Percentiles rank a stretch among this genome's conserved stretches.
These are phyloP conservation scores for Phytopythium vexans DNA, from an alignment of 352 stramenopile species.

Conservation along the genomic window DNA sequence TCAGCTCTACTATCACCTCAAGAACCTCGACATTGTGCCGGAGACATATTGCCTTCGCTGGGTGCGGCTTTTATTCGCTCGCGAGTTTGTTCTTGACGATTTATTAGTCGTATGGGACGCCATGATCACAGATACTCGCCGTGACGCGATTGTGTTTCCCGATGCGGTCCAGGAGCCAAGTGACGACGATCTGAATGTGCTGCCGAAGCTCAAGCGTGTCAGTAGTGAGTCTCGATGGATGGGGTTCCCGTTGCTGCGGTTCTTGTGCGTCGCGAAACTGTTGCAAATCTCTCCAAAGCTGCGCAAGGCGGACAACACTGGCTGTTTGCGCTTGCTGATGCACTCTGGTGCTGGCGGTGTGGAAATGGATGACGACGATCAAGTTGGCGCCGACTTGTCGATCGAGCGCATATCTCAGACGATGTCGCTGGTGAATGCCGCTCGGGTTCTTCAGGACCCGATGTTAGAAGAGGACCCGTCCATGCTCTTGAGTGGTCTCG, in stretches of 20 bases:
- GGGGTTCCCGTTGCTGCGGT: constrained; percentile 66
- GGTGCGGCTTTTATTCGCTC: constrained; percentile 75
- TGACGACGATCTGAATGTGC: constrained; percentile 2
- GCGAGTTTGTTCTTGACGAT: constrained; percentile 66
- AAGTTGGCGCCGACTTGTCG: no score
- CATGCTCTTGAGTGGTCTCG: no score
- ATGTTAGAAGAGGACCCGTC: no score
- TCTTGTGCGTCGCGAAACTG: constrained; percentile 63
- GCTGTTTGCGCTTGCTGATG: constrained; percentile 75
- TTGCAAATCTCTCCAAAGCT: constrained; percentile 53
- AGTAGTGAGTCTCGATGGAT: constrained; percentile 22
- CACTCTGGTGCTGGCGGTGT: constrained; percentile 15
- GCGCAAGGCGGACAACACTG: constrained; percentile 57
- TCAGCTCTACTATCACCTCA: constrained; percentile 76
- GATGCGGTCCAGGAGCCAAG: not conserved
- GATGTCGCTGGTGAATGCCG: no score
- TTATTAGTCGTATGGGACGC: constrained; percentile 66
- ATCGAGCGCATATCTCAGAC: no score
- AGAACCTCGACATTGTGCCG: constrained; percentile 76
- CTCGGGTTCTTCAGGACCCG: no score
- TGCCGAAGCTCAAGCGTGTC: no score
- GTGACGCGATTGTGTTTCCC: constrained; percentile 35
- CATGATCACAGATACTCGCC: constrained; percentile 46
- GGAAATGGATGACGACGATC: no score
- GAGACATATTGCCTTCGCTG: constrained; percentile 82